Evolutionary conservation across 2,329 filamentous ascomycete species (phyloP), one percentile per base, ranked within the genome.

Genomic region (Apiospora aurea): DNA sequence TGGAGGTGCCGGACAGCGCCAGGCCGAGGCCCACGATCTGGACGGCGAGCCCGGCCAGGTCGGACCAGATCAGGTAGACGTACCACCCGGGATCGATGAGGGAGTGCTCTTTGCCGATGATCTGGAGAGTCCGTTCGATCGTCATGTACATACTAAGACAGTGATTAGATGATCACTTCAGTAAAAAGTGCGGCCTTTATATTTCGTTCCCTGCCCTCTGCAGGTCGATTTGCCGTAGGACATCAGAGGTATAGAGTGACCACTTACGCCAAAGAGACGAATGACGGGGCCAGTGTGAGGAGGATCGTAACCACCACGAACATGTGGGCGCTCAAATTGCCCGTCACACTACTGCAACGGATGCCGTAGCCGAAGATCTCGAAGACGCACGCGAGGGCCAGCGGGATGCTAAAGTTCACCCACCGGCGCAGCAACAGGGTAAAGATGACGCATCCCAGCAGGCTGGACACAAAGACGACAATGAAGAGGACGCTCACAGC

Each of bases 51-150:
- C 76, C 75, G 49, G 76, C 69, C 47, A 73, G 69, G 70, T 81
- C 79, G 13, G 77, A 71, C 38, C 75, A 76, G n/a, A 79, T 76
- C 34, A 80, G 68, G 7, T 71, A 72, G 61, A 75, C 61, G 71
- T 80, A 79, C 29, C 73, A 70, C 26, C 71, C 67, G 6, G 77
- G 73, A 3, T 73, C 66, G 53, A 82, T 75, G 47, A 77, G 71
- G 18, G 80, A 78, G 72, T 80, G 78, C 61, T 80, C 77, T 11
- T 73, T 71, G 14, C 80, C 80, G 29, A 82, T 69, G 11, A 75
- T 73, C 16, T 71, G 71, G 34, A 81, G 73, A 21, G 78, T 76
- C 71, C 78, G 72, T 6, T 74, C 74, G 64, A 78, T 75, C 29
- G 72, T 76, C 44, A 77, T 72, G 71, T 80, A 80, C 34, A 81